These are phyloP conservation scores for Ormosia emarginata DNA, from an alignment of 306 rosid genomes.

Conservation along the genomic window DNA sequence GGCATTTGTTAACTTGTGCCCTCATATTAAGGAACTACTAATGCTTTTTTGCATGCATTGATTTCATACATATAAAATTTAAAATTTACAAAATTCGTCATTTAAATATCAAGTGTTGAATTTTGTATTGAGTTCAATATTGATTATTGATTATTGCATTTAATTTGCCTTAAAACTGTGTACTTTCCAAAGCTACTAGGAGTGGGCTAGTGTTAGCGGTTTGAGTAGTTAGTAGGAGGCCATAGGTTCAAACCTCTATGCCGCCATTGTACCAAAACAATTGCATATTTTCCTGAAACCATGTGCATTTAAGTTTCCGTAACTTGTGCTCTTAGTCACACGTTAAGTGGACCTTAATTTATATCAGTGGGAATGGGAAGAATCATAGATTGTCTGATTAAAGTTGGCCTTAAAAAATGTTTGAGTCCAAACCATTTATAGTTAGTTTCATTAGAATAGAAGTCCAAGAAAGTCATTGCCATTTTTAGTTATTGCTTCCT, in stretches of 20 bases:
- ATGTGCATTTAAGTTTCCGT: not conserved
- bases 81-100: not conserved
- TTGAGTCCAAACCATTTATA: not conserved
- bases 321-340: not conserved
- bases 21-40: not conserved
- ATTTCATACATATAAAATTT: not conserved
- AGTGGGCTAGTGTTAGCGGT: not conserved
- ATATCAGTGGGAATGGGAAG: not conserved
- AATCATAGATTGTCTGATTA: not conserved
- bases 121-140: not conserved
- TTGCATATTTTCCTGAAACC: slow-evolving; percentile 3
- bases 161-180: not conserved
- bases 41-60: not conserved
- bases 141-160: not conserved
- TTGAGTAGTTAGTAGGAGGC: slow-evolving; percentile 6
- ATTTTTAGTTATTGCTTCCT: not conserved
- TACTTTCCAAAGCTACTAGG: not conserved
- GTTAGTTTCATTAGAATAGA: not conserved
- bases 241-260: not conserved
- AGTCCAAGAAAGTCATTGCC: not conserved
- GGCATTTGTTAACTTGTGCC: not conserved
- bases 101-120: not conserved
- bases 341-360: not conserved
- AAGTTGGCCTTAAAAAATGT: slow-evolving; percentile 8
- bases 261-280: not conserved